These are phyloP conservation scores for Colletotrichum sp. DNA, from an alignment of 2,329 filamentous ascomycete genomes.

Conservation along the genomic window DNA sequence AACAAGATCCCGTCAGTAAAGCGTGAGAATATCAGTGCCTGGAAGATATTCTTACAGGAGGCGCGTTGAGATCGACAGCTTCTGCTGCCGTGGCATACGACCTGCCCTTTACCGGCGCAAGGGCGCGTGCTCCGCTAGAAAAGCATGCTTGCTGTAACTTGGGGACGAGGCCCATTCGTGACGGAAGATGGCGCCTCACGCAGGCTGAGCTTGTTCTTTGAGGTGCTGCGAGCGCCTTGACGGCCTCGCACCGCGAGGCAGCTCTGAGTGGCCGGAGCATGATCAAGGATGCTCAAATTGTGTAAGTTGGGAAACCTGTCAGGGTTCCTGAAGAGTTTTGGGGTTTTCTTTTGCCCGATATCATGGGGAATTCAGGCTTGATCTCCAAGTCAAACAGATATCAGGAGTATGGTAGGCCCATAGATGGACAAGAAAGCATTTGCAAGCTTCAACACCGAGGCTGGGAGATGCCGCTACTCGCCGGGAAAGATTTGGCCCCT, in stretches of 20 bases:
- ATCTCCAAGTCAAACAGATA: neutral
- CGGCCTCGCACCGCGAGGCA: neutral
- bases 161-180: neutral
- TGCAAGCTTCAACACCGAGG: rapidly evolving
- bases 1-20: rapidly evolving
- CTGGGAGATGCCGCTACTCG: neutral
- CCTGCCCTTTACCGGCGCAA: neutral
- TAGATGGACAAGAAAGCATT: rapidly evolving
- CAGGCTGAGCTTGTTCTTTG: neutral
- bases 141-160: neutral
- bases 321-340: neutral
- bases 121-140: neutral
- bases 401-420: rapidly evolving
- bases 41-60: too few species aligned
- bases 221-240: neutral
- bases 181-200: neutral
- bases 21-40: too few species aligned
- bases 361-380: neutral
- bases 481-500: rapidly evolving
- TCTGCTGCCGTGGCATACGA: neutral
- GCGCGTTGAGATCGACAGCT: neutral
- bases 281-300: neutral
- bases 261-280: neutral
- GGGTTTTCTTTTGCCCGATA: neutral
- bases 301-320: neutral